A percentile compares a stretch with the other conserved stretches of the same genome.
phyloP scores from a whole-genome alignment of 768 basidiomycete species.

The Trametes punicea region DNA sequence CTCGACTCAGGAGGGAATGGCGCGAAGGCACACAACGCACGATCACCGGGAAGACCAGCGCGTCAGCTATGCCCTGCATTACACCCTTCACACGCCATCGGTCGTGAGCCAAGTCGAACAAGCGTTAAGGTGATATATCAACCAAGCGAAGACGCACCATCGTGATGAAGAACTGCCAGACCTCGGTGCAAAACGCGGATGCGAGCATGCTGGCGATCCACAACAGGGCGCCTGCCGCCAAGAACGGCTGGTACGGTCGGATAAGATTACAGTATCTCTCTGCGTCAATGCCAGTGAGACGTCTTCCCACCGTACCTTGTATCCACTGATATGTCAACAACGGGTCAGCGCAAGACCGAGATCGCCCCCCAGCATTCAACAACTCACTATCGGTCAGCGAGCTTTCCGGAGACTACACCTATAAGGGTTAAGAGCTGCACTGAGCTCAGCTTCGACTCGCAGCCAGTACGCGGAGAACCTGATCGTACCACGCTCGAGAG shows the following conservation, averaged over 20 bases:
- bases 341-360: neutral
- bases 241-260: slow-evolving; percentile 24
- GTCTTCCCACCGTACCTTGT: slow-evolving; percentile 7
- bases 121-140: slow-evolving; percentile 11
- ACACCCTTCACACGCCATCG: slow-evolving; percentile 23
- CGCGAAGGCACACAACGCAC: slow-evolving; percentile 4
- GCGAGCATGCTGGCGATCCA: slow-evolving; percentile 30
- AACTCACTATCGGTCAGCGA: slow-evolving; percentile 33
- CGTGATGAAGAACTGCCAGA: slow-evolving; percentile 33
- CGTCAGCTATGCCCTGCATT: slow-evolving; percentile 28
- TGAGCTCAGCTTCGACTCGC: neutral
- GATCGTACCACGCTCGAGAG: slow-evolving; percentile 22
- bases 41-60: slow-evolving; percentile 18
- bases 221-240: slow-evolving; percentile 29
- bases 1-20: neutral
- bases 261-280: neutral
- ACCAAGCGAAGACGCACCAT: slow-evolving; percentile 24
- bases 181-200: slow-evolving; percentile 30
- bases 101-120: neutral
- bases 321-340: slow-evolving; percentile 14
- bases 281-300: no score
- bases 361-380: neutral
- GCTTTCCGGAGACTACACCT: slow-evolving; percentile 31
- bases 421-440: slow-evolving; percentile 28
- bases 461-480: neutral